Evolutionary conservation across 2,329 filamentous ascomycete genomes (phyloP).

Genomic region (Sporothrix pseudoabietina): DNA sequence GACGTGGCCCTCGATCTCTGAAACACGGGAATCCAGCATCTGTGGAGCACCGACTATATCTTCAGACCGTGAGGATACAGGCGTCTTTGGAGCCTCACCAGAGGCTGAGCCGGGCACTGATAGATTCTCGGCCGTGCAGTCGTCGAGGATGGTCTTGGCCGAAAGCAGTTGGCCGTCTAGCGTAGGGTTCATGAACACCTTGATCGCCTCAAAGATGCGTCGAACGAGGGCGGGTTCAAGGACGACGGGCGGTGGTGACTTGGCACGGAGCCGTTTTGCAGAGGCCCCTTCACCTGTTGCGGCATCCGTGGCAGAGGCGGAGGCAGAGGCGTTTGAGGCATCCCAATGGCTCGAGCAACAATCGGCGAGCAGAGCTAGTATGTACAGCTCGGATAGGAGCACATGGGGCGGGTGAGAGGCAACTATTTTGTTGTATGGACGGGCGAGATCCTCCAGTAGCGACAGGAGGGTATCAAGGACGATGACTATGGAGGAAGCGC

Average conservation of each 20-base stretch:
- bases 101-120: not conserved
- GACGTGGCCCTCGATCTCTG: constrained; percentile 57
- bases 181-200: constrained; percentile 59
- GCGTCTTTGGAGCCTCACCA: constrained; percentile 35
- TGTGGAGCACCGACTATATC: constrained; percentile 43
- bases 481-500: constrained; percentile 54
- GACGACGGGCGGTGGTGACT: constrained; percentile 42
- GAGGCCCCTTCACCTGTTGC: constrained; percentile 32
- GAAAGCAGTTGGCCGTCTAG: constrained; percentile 60
- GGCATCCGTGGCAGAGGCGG: constrained; percentile 34
- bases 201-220: constrained; percentile 59
- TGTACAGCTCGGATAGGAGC: constrained; percentile 64
- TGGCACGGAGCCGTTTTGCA: constrained; percentile 35
- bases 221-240: constrained; percentile 56
- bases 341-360: constrained; percentile 66
- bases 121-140: constrained; percentile 36
- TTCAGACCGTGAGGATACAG: constrained; percentile 40
- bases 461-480: constrained; percentile 61
- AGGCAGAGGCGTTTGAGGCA: constrained; percentile 34
- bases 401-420: constrained; percentile 60
- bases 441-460: constrained; percentile 60
- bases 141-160: constrained; percentile 60
- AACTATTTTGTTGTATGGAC: constrained; percentile 53
- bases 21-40: constrained; percentile 43
- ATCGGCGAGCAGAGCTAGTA: constrained; percentile 65